Evolutionary conservation across 352 stramenopile species (phyloP), one percentile per base, ranked within the genome.

Genomic region (Phytophthora rubi): DNA sequence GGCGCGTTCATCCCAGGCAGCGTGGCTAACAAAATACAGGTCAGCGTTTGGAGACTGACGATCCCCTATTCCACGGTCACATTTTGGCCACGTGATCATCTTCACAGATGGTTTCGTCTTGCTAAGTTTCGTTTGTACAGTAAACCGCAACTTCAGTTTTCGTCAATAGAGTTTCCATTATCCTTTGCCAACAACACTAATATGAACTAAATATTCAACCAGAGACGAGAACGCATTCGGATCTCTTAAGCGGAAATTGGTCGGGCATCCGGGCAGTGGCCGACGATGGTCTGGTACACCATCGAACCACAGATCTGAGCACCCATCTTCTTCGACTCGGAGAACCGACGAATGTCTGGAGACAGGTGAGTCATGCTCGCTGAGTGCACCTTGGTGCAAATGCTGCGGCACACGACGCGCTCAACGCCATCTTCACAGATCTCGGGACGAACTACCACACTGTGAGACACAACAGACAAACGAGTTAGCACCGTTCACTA

Each of bases 381-480:
- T 10, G 63, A 73, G 65, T 79, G 71, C 35, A 77, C 51, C 54
- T 82, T 82, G 3, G 72, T 80, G 62, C 75, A 80, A 48, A 79
- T 74, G 28, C 59, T 74, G 23, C 75, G 75, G 47, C 64, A 77
- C 28, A 82, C 72, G 13, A 80, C 68, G 15, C 75, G 75, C 55
- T 80, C 59, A 4, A 78, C 23, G 21, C 75, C 75, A 39, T 82
- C 75, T 26, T 69, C 69, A 44, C 75, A 82, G 26, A 72, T 65
- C 47, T 82, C 75, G 33, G 64, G 68, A 8, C 71, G 71, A 30
- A 80, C 62, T 13, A 79, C 56, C 39, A 79, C 54, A 54, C 75
- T 82, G 49, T 39, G 47, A 53, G 56, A 37, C 26, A 63, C 7
- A 67, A 21, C 23, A 74, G n/a, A 15, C 10, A 57, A 37, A 53